Base-by-base conservation (phyloP, 169 alveolate species). In the Prorocentrum cordatum region DNA sequence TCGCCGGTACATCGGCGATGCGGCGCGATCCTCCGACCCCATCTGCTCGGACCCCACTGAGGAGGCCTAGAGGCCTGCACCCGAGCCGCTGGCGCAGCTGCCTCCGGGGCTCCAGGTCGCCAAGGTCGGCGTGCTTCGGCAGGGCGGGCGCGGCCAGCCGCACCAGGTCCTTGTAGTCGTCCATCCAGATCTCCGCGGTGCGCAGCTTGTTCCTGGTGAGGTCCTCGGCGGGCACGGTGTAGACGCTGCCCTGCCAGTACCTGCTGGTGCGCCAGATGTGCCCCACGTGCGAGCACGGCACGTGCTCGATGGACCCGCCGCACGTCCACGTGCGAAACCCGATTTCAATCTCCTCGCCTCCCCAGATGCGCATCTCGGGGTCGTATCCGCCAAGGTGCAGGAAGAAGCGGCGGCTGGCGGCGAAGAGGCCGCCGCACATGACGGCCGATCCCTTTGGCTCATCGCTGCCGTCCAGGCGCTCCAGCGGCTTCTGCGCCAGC, bases 371-470 rank as follows among this genome's bases (percentile, higher is more conserved):
- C 50, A 92, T 79, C 47, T 85, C 92, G 35, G n/a, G 79, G 67
- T 92, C 93, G 72, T 92, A 92, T 27, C 92, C 90, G 5, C 93
- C 93, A 27, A 92, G 83, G 73, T 50, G 73, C 77, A 62, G 62
- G 66, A 92, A 92, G 61, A 64, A 84, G 10, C 77, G 92, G 10
- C 79, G 79, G 36, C 84, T 84, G 1, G 91, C 94, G 0, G 94
- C 94, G 26, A 92, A 90, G 31, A 92, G 89, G 12, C 94, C 94
- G 22, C 94, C 94, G 32, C 92, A 91, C 71, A 92, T 73, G 14
- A 92, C 88, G 26, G 93, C 85, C 5, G 94, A 92, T 6, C 32
- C 32, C 59, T 54, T 32, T n/a, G n/a, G n/a, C n/a, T n/a, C n/a
- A n/a, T n/a, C n/a, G n/a, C n/a, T n/a, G n/a, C n/a, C n/a, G n/a